Base-by-base conservation (phyloP, 2,329 filamentous ascomycete genomes). In the Phaeomoniella chlamydospora region DNA sequence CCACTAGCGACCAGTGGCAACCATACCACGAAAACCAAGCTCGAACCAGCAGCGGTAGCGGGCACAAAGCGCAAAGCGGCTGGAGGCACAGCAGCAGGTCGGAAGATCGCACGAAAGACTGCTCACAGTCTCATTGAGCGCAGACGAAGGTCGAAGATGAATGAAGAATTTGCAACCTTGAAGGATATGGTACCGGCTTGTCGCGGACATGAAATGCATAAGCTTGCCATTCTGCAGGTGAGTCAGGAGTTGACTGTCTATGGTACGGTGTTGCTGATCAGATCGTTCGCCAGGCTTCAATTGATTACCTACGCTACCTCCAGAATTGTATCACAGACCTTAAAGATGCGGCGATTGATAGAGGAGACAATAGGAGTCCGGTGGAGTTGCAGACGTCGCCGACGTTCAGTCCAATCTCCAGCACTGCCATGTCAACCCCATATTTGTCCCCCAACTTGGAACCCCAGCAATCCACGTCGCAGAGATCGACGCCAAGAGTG, bases 141-240 rank as follows among this genome's bases (percentile, higher is more conserved):
- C 32, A 67, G 88, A 39, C 67, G 90, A 48, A 70, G 90, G 42
- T 93, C 84, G 10, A 98, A 96, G 65, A 98, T 96, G 88, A 96
- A 98, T 48, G 88, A 96, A 55, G 90, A 96, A 60, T 96, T 96
- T 61, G 81, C 77, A 2, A 80, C 92, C 12, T 62, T 96, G 45
- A 96, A 96, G 61, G 74, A 80, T 49, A 86, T 98, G 82, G 92
- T 96, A 39, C 90, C 90, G 1, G 88, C 90, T 2, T 96, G 90
- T 56, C 76, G 73, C n/a, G 87, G 86, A 4, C 73, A 78, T 45
- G 88, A 96, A 51, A 96, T 96, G 90, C 90, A 96, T 58, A 98
- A 98, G 60, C 64, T 96, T 39, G 86, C 87, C 12, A 94, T 96
- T 47, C 62, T 96, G 35, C 86, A 94, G 74, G 87, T 92, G 56